Percentiles rank a stretch among this genome's conserved stretches.
Evolutionary conservation across 108 stramenopile genomes (phyloP).

Genomic region (Cyclotella atomus): DNA sequence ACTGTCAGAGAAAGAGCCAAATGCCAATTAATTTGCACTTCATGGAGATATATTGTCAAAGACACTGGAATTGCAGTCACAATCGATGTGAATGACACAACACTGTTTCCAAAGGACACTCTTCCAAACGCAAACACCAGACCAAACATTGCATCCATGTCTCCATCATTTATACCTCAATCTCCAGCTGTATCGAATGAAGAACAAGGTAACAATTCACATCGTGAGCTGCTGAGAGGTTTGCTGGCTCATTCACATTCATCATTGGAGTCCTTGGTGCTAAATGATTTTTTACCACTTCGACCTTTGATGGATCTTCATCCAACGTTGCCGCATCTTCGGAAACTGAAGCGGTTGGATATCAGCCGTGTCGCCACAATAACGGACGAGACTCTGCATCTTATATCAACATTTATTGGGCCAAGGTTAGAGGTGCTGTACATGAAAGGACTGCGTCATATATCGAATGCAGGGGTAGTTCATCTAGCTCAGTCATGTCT

Average conservation of each 20-base stretch:
- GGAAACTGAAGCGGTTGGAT: constrained; percentile 57
- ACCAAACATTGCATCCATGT: not conserved
- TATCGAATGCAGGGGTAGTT: constrained; percentile 60
- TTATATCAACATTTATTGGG: constrained; percentile 45
- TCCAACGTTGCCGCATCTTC: constrained; percentile 54
- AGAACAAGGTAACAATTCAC: not conserved
- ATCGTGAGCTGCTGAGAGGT: constrained; percentile 45
- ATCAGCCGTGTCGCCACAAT: constrained; percentile 57
- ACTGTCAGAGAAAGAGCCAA: constrained; percentile 48
- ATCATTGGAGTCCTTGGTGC: constrained; percentile 56
- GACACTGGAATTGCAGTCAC: constrained; percentile 55
- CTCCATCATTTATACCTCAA: constrained; percentile 9
- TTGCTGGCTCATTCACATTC: constrained; percentile 54
- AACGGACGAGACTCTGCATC: constrained; percentile 59
- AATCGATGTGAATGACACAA: constrained; percentile 56
- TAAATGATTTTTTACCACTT: constrained; percentile 56
- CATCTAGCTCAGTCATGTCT: constrained; percentile 48
- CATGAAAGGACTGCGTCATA: constrained; percentile 53
- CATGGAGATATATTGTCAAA: constrained; percentile 54
- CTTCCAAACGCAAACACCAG: not conserved
- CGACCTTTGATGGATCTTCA: constrained; percentile 50
- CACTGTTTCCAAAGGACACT: constrained; percentile 26
- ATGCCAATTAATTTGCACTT: constrained; percentile 54
- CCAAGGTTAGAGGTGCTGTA: constrained; percentile 62
- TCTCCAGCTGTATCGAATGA: constrained; percentile 5